Evolutionary conservation across 257 asterid genomes (phyloP), one percentile per base, ranked within the genome.

Genomic region (Plantago elongata): DNA sequence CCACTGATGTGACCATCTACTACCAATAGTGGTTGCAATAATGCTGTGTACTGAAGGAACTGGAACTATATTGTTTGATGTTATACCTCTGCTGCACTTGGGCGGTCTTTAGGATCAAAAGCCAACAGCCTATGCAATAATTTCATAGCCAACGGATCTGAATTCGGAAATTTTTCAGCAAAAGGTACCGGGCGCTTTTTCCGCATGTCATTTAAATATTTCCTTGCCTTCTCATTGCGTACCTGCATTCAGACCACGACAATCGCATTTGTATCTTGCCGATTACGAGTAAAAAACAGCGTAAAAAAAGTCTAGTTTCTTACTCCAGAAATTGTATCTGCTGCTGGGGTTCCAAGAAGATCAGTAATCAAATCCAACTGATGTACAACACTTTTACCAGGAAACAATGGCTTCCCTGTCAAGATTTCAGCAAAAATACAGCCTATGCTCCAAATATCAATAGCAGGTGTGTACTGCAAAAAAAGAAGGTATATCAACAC

Each of bases 391-490:
- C 96, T 90, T 78, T 90, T 90, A 48, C 97, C 96, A 4, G 95
- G 97, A 75, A 90, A 90, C 76, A 90, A 63, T n/a, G 97, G 97
- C 70, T 72, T 90, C 70, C 97, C 96, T 5, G 82, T 67, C 78
- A 87, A 62, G 51, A 90, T 88, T 80, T 90, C 96, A 0, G 91
- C 97, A 60, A 85, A 90, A 65, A 90, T 90, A 70, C 97, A 90
- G 69, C 97, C 96, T 65, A 83, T 80, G 69, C 97, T 77, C 95
- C 96, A 90, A 60, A 85, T 83, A 67, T 90, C 97, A 56, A 90
- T 87, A n/a, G 96, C 97, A 62, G 95, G 91, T 22, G 96, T 90
- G 75, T 90, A 90, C 97, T 87, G 95, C 85, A 89, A 22, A 22
- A 22, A 22, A 22, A 60, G 66, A 43, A 43, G 56, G 62, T 18